Evolutionary conservation across 208 protist species (phyloP).

Genomic region (Cochliopodium minus): DNA sequence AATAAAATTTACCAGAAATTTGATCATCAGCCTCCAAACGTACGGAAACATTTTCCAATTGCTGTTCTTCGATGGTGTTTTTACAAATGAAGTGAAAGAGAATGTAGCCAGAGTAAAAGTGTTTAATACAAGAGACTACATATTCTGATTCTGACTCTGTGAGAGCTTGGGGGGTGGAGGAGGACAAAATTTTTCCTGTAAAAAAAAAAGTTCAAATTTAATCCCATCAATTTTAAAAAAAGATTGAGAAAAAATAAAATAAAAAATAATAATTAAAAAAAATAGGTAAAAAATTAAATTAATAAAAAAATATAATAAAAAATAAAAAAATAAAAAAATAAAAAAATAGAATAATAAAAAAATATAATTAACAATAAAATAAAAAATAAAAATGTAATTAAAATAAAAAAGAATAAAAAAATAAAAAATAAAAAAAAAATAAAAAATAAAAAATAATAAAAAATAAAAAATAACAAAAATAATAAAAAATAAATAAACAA

Average conservation of each 20-base stretch:
- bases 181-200: constrained; percentile 38
- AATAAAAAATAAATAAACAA: no score
- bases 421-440: neutral
- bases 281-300: neutral
- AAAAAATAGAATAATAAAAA: neutral
- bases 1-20: no score
- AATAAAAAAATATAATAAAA: neutral
- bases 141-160: constrained; percentile 90
- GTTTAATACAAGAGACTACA: constrained; percentile 81
- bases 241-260: constrained; percentile 2
- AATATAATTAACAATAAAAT: neutral
- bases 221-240: constrained; percentile 3
- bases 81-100: constrained; percentile 75
- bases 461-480: no score
- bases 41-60: constrained; percentile 60
- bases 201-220: neutral
- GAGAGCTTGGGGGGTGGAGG: constrained; percentile 48
- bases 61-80: constrained; percentile 73
- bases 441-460: neutral
- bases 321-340: neutral
- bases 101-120: constrained; percentile 63
- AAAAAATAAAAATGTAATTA: neutral
- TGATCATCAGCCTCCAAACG: constrained; percentile 47
- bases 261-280: constrained; percentile 1
- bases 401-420: neutral